Conservation (phyloP, 1,284 basidiomycete genomes). For the Ganoderma boninense region DNA sequence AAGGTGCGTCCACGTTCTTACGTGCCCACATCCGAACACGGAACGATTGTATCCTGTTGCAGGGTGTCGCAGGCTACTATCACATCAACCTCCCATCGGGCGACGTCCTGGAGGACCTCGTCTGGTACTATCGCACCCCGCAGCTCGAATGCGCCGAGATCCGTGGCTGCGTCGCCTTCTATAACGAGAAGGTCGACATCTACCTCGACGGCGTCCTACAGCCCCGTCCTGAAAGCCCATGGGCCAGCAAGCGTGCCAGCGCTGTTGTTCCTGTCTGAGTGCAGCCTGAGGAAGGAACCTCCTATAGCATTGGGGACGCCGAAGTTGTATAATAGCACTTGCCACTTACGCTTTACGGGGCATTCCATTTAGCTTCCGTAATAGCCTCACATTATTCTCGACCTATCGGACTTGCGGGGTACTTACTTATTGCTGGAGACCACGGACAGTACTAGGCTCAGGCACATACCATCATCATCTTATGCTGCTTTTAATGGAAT, state of each 20-base stretch:
- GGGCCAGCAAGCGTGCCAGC: slow-evolving; percentile 26
- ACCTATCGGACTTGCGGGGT: not conserved
- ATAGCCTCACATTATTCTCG: slow-evolving; percentile 26
- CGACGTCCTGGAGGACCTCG: slow-evolving; percentile 54
- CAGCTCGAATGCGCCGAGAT: slow-evolving; percentile 58
- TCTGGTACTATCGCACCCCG: slow-evolving; percentile 71
- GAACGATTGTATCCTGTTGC: slow-evolving; percentile 15
- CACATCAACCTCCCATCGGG: slow-evolving; percentile 56
- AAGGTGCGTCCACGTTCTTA: slow-evolving; percentile 52
- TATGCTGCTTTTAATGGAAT: slow-evolving; percentile 7
- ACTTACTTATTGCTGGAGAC: not conserved
- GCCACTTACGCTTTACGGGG: slow-evolving; percentile 14
- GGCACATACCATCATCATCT: slow-evolving; percentile 2
- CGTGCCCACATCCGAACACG: not conserved
- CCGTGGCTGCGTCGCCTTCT: slow-evolving; percentile 65
- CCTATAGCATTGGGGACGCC: not conserved
- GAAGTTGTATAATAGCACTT: slow-evolving; percentile 16
- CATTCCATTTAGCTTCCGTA: slow-evolving; percentile 20
- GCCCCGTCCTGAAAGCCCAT: slow-evolving; percentile 29
- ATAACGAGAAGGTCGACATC: slow-evolving; percentile 73
- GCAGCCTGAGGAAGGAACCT: not conserved
- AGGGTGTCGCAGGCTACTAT: slow-evolving; percentile 72
- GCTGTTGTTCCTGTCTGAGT: slow-evolving; percentile 15
- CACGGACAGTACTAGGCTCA: slow-evolving; percentile 3
- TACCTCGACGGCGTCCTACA: slow-evolving; percentile 69